A percentile compares a stretch with the other conserved stretches of the same genome.
phyloP scores from a whole-genome alignment of 768 basidiomycete species.

The Leccinum subtestaceum region DNA sequence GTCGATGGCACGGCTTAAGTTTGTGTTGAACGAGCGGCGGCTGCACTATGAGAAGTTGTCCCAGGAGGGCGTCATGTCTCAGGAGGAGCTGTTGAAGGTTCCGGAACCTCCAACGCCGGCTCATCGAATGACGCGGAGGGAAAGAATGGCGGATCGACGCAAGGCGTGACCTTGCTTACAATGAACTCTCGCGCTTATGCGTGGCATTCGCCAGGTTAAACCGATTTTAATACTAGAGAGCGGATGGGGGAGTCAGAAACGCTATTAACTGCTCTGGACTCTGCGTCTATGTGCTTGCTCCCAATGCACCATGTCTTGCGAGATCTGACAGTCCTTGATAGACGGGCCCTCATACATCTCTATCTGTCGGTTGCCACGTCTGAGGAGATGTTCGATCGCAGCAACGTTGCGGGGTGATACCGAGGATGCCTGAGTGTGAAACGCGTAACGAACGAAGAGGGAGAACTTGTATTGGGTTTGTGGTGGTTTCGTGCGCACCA shows the following conservation, averaged over 20 bases:
- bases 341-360: slow-evolving; percentile 64
- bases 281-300: slow-evolving; percentile 31
- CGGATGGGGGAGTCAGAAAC: neutral
- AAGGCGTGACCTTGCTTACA: slow-evolving; percentile 6
- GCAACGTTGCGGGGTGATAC: slow-evolving; percentile 65
- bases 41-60: slow-evolving; percentile 61
- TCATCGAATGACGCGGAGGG: slow-evolving; percentile 22
- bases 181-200: neutral
- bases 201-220: slow-evolving; percentile 14
- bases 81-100: slow-evolving; percentile 16
- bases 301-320: slow-evolving; percentile 70
- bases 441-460: slow-evolving; percentile 65
- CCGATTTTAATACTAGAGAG: neutral
- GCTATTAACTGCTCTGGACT: slow-evolving; percentile 13
- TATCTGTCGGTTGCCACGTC: slow-evolving; percentile 63
- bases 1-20: slow-evolving; percentile 96
- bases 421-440: slow-evolving; percentile 58
- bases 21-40: slow-evolving; percentile 85
- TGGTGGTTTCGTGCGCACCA: slow-evolving; percentile 66
- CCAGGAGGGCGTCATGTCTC: slow-evolving; percentile 18
- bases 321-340: slow-evolving; percentile 76
- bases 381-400: slow-evolving; percentile 73
- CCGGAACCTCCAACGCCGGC: slow-evolving; percentile 13
- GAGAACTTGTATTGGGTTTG: slow-evolving; percentile 60
- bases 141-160: slow-evolving; percentile 18